These are phyloP conservation scores for Purshia tridentata DNA, from an alignment of 306 rosid species.

Conservation along the genomic window DNA sequence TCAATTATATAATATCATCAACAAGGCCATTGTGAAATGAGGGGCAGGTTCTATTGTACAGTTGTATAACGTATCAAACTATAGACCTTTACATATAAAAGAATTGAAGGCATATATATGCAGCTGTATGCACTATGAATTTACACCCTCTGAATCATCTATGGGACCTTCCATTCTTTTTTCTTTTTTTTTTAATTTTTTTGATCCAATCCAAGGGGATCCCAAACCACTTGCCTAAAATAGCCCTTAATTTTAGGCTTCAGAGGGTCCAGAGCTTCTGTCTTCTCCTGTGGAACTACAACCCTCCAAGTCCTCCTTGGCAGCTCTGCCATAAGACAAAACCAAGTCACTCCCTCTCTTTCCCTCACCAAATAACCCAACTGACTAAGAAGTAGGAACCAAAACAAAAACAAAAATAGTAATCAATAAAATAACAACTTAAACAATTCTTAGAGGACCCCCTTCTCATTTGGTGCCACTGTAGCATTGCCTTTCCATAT, in stretches of 20 bases:
- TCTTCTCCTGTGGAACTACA: slow-evolving; percentile 32
- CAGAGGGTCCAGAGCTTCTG: slow-evolving; percentile 41
- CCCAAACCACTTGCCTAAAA: slow-evolving; percentile 36
- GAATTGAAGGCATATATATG: not conserved
- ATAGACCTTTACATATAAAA: not conserved
- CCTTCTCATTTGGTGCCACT: slow-evolving; percentile 27
- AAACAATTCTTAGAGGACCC: slow-evolving; percentile 24
- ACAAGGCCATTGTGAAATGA: not conserved
- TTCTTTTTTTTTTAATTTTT: not conserved
- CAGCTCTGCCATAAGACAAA: slow-evolving; percentile 24
- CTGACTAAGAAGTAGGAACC: slow-evolving; percentile 18
- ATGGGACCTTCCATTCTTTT: not conserved
- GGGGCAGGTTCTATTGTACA: not conserved
- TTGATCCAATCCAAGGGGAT: not conserved
- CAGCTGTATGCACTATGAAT: not conserved
- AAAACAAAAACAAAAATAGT: slow-evolving; percentile 17
- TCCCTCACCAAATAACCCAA: slow-evolving; percentile 31
- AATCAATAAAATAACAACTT: slow-evolving; percentile 15
- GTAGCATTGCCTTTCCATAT: slow-evolving; percentile 27
- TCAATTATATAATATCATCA: not conserved
- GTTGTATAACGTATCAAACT: not conserved
- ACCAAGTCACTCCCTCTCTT: slow-evolving; percentile 21
- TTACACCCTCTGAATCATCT: not conserved
- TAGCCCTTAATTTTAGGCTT: slow-evolving; percentile 27
- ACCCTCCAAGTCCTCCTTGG: slow-evolving; percentile 39